phyloP scores from a whole-genome alignment of 1,284 basidiomycete species.

The Amanita bisporigera region DNA sequence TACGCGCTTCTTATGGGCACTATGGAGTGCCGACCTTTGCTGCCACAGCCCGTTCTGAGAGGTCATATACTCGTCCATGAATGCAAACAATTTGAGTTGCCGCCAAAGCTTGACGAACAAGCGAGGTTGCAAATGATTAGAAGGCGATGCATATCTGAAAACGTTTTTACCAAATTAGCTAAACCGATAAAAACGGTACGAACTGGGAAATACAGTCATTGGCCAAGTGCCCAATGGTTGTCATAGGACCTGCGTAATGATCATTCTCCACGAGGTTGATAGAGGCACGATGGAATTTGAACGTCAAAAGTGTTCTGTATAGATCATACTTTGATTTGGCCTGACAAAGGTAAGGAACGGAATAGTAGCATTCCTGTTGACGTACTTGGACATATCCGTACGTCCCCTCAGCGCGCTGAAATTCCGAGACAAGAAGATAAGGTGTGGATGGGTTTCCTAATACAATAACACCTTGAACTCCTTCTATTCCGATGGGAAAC shows the following conservation, averaged over 20 bases:
- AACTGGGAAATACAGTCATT: slow-evolving; percentile 65
- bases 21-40: slow-evolving; percentile 21
- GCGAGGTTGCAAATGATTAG: slow-evolving; percentile 45
- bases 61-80: slow-evolving; percentile 41
- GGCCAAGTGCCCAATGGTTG: slow-evolving; percentile 65
- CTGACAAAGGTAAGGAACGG: slow-evolving; percentile 44
- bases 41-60: slow-evolving; percentile 36
- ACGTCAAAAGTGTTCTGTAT: slow-evolving; percentile 78
- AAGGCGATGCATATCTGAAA: slow-evolving; percentile 13
- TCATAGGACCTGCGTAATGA: slow-evolving; percentile 71
- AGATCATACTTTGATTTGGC: slow-evolving; percentile 79
- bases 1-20: slow-evolving; percentile 44
- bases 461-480: slow-evolving; percentile 77
- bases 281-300: slow-evolving; percentile 70
- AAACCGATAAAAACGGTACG: slow-evolving; percentile 24
- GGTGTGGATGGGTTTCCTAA: slow-evolving; percentile 87
- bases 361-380: slow-evolving; percentile 3
- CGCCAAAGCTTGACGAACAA: slow-evolving; percentile 62
- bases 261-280: slow-evolving; percentile 79
- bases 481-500: slow-evolving; percentile 78
- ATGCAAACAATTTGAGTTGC: slow-evolving; percentile 55
- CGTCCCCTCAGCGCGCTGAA: slow-evolving; percentile 72
- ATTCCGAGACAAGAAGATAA: slow-evolving; percentile 80
- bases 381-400: slow-evolving; percentile 78
- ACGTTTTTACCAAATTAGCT: slow-evolving; percentile 23